These are phyloP conservation scores for Aspergillus fischeri DNA, from an alignment of 2,329 filamentous ascomycete species.

Conservation along the genomic window DNA sequence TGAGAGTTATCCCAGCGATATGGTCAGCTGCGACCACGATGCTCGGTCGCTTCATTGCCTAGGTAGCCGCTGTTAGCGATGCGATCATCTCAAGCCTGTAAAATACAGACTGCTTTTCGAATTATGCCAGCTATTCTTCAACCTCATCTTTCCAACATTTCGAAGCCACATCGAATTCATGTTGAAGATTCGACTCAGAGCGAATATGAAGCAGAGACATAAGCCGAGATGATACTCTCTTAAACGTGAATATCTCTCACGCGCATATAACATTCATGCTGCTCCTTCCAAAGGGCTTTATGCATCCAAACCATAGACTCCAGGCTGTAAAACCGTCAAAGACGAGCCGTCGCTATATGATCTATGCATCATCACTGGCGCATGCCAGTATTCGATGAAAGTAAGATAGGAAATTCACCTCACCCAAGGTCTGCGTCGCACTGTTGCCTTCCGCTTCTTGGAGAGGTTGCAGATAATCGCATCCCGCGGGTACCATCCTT, in stretches of 20 bases:
- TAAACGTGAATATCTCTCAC: background rate
- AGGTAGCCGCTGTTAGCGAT: constrained; percentile 2
- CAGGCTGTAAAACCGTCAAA: background rate
- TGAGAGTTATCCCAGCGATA: constrained; percentile 42
- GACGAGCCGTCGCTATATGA: background rate
- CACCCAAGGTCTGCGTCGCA: background rate
- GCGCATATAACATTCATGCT: background rate
- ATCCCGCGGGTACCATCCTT: background rate
- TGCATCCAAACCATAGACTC: background rate
- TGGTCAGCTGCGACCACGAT: constrained; percentile 33
- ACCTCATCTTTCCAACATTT: background rate
- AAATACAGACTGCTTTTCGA: background rate
- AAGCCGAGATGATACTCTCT: background rate
- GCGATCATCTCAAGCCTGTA: background rate
- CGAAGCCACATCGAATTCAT: background rate
- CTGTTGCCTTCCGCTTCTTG: background rate
- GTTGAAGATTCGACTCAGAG: background rate
- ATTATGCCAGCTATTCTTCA: background rate
- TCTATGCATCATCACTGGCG: background rate
- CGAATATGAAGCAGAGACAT: background rate
- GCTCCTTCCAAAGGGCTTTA: background rate
- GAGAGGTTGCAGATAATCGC: background rate
- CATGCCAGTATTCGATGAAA: background rate
- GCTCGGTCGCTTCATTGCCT: constrained; percentile 22
- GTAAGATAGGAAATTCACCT: background rate